Conservation (phyloP, 148 eudicot species). For the Suaeda aralocaspica region DNA sequence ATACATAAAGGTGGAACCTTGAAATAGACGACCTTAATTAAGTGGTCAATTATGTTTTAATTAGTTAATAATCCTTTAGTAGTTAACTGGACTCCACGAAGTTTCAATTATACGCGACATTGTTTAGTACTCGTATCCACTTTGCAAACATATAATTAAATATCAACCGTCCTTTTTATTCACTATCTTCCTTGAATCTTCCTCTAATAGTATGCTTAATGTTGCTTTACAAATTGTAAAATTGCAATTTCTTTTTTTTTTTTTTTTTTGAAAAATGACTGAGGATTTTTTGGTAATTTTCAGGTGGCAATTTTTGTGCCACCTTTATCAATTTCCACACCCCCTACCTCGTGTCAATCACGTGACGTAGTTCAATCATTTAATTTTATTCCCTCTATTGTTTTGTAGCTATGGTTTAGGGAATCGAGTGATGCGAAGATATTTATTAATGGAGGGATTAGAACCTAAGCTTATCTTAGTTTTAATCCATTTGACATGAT, state of each 20-base stretch:
- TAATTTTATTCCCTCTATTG: background rate
- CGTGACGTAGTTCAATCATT: conserved; percentile 14
- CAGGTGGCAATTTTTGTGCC: conserved; percentile 6
- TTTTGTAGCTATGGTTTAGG: too few relatives aligned
- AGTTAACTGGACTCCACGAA: conserved; percentile 13
- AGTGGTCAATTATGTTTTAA: background rate
- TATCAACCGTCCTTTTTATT: conserved; percentile 4
- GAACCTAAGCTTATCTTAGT: too few relatives aligned
- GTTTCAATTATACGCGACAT: conserved; percentile 10
- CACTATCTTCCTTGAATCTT: conserved; percentile 10
- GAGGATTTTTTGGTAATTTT: background rate
- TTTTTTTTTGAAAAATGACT: too few relatives aligned
- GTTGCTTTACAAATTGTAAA: background rate
- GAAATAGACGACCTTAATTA: background rate
- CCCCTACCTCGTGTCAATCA: background rate
- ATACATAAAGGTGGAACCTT: conserved; percentile 9
- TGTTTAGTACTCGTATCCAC: background rate
- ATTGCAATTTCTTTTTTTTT: too few relatives aligned
- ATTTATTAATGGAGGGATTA: too few relatives aligned
- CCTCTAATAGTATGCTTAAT: background rate
- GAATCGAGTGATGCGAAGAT: too few relatives aligned
- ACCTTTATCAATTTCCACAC: background rate
- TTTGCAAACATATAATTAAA: background rate
- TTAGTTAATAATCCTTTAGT: background rate
- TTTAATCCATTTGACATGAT: too few relatives aligned